Base-by-base conservation (phyloP, 345 rosid genomes). In the Trapa bicornis region DNA sequence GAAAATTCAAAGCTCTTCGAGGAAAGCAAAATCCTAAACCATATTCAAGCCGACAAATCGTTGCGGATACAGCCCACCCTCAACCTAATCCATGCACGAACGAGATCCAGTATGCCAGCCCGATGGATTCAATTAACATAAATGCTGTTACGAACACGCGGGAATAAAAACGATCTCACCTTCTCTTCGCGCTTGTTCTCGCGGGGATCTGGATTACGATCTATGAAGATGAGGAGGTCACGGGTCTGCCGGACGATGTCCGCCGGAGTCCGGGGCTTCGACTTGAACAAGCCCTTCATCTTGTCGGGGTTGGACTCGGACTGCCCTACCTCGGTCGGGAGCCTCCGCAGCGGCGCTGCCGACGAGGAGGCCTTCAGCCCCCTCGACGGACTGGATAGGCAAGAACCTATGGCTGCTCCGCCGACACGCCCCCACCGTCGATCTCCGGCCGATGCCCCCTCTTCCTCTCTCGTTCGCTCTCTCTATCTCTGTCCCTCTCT, bases 271-370 rank as follows among this genome's bases (percentile, higher is more conserved):
- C 83, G 80, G 39, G 80, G 83, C 75, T 80, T 82, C 38, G 74
- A 62, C 75, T 82, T 82, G 81, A 82, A 82, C 8, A 82, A 60
- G 0, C 79, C 82, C 75, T 82, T 82, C 86, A 82, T 82, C 67
- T 53, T 76, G 71, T 58, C 67, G 39, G 35, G 38, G 35, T 69
- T 65, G 7, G 65, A 42, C 13, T 47, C 37, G 66, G 36, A 42
- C 39, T 14, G 68, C 1, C 63, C 63, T 8, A 14, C 63, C 8
- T 58, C 63, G 63, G 63, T 58, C 63, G 69, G 57, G 14, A 67
- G 47, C 69, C 61, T 67, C 69, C 61, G 39, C 14, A 33, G 29
- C 12, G 42, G 42, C 43, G 41, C 69, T 61, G 61, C 41, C 69
- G 69, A 33, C 1, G 45, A 52, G 48, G 69, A 50, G 43, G 69